Conservation (phyloP, 495 filamentous ascomycete species). For the Hypoxylon trugodes region DNA sequence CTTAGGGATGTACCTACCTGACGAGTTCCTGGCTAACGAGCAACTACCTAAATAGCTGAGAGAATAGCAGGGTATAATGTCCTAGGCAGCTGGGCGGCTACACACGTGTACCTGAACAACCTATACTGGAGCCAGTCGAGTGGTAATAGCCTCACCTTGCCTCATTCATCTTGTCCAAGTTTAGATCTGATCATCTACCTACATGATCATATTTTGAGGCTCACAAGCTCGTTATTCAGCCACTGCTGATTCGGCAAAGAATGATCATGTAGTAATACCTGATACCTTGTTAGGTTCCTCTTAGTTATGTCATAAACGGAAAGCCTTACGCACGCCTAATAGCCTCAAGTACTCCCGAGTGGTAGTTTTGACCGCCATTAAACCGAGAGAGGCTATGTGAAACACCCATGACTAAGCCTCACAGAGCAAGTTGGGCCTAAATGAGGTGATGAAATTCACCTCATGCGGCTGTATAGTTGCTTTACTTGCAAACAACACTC, state of each 20-base stretch:
- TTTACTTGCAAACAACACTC: conserved; percentile 5
- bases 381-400: conserved; percentile 20
- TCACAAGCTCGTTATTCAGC: conserved; percentile 5
- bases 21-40: too few species aligned
- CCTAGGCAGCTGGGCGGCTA: neutral
- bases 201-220: neutral
- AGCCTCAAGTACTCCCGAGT: conserved; percentile 4
- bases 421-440: neutral
- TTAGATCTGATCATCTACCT: neutral
- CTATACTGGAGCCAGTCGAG: conserved; percentile 5
- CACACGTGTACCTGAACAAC: neutral
- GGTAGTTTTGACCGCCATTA: neutral
- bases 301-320: neutral
- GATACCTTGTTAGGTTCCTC: neutral
- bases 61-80: too few species aligned
- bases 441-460: neutral
- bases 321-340: conserved; percentile 2
- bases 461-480: neutral
- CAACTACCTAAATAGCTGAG: too few species aligned
- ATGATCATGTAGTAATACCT: neutral
- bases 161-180: neutral
- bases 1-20: too few species aligned
- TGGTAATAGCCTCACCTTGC: neutral
- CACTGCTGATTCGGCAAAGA: neutral
- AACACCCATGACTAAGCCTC: neutral